phyloP scores from a whole-genome alignment of 257 asterid species.

The Jacaranda copaia region DNA sequence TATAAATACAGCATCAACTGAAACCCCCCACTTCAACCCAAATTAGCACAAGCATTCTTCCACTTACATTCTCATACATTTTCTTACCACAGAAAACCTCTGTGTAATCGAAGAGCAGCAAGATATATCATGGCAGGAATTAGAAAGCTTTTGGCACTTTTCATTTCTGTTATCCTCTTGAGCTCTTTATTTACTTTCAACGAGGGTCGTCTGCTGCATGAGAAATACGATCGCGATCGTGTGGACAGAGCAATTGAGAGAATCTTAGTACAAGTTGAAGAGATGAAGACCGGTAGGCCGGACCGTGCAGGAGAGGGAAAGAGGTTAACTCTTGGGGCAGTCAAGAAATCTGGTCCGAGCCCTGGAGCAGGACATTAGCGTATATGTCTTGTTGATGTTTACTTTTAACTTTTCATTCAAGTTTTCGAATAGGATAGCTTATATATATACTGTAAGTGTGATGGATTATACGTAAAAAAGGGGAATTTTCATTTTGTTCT shows the following conservation, averaged over 20 bases:
- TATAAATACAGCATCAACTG: background rate
- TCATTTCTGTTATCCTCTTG: background rate
- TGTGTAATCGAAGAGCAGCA: background rate
- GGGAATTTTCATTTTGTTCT: no score
- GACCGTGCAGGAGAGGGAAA: constrained; percentile 35
- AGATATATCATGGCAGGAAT: constrained; percentile 1
- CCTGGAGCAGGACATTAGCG: constrained; percentile 18
- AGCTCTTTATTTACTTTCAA: background rate
- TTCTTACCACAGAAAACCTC: no score
- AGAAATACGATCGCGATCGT: background rate
- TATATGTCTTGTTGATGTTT: no score
- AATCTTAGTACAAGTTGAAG: background rate
- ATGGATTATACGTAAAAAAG: no score
- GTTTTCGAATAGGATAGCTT: no score
- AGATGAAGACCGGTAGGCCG: constrained; percentile 17
- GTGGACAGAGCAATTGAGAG: background rate
- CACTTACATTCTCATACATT: no score
- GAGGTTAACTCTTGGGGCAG: background rate
- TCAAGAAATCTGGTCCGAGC: constrained; percentile 36
- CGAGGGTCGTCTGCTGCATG: background rate
- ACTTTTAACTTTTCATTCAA: no score
- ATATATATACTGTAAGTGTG: no score
- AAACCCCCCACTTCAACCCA: no score
- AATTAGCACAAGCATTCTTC: no score
- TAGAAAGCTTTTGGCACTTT: background rate